These are phyloP conservation scores for Zelonia costaricensis DNA, from an alignment of 208 protist genomes.

Conservation along the genomic window DNA sequence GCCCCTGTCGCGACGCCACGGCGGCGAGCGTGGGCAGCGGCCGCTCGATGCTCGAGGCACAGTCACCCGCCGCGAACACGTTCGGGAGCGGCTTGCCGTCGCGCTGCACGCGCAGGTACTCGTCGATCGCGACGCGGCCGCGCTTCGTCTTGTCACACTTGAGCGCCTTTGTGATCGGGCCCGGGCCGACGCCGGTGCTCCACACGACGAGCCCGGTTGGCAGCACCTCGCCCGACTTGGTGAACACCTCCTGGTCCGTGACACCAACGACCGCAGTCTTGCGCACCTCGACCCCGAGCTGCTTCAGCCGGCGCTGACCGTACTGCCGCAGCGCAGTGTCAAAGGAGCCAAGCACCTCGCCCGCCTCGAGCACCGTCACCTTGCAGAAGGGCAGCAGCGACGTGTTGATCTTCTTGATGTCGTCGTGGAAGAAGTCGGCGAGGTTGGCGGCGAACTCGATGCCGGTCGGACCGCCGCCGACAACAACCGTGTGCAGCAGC, in stretches of 20 bases:
- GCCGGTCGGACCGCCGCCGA: conserved; percentile 90
- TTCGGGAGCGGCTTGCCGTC: conserved; percentile 68
- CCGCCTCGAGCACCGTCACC: conserved; percentile 89
- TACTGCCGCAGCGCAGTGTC: conserved; percentile 81
- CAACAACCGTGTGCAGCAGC: conserved; percentile 89
- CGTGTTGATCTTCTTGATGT: conserved; percentile 76
- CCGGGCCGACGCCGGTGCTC: conserved; percentile 85
- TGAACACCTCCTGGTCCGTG: conserved; percentile 67
- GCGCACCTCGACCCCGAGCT: conserved; percentile 65
- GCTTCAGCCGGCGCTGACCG: conserved; percentile 63
- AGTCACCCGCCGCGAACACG: conserved; percentile 89
- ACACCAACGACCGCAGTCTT: conserved; percentile 79
- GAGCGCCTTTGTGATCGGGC: conserved; percentile 72
- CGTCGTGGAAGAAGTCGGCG: conserved; percentile 89
- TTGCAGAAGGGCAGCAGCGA: conserved; percentile 70
- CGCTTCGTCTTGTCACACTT: conserved; percentile 71
- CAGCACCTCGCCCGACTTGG: conserved; percentile 68
- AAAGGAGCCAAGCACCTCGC: conserved; percentile 88
- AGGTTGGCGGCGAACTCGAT: conserved; percentile 90
- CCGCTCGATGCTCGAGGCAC: conserved; percentile 54
- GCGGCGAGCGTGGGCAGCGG: conserved; percentile 78
- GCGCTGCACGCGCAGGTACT: conserved; percentile 67
- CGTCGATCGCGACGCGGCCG: conserved; percentile 69
- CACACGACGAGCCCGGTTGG: conserved; percentile 80
- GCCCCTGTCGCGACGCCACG: conserved; percentile 82